phyloP scores from a whole-genome alignment of 139 green algal species.

The Haematococcus lacustris region DNA sequence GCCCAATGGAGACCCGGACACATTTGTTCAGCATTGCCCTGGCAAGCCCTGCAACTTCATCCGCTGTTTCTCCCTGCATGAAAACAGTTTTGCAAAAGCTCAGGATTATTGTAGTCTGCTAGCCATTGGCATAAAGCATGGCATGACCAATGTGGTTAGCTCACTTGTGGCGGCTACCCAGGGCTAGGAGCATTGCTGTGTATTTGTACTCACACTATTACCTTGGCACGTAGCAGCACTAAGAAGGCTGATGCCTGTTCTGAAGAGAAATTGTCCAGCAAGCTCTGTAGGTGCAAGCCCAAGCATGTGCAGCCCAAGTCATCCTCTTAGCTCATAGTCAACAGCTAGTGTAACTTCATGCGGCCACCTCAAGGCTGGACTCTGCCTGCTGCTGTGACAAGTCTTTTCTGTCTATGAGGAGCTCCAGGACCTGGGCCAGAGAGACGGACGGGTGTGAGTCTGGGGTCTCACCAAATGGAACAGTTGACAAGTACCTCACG shows the following conservation, averaged over 20 bases:
- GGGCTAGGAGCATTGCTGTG: too few species aligned
- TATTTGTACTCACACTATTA: too few species aligned
- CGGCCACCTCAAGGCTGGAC: conserved; percentile 11
- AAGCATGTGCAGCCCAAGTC: too few species aligned
- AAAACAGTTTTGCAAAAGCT: too few species aligned
- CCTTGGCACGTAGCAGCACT: conserved; percentile 8
- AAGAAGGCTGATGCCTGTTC: not conserved
- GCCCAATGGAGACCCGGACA: not conserved
- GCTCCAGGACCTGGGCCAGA: not conserved
- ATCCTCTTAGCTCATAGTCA: too few species aligned
- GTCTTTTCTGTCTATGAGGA: not conserved
- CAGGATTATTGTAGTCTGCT: too few species aligned
- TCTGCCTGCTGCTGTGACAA: not conserved
- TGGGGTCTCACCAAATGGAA: too few species aligned
- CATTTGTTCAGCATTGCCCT: conserved; percentile 8
- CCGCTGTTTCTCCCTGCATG: conserved; percentile 20
- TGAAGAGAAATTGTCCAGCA: not conserved
- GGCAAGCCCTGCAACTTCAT: not conserved
- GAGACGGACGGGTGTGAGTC: not conserved
- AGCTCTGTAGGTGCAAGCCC: conserved; percentile 33
- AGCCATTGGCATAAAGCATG: too few species aligned
- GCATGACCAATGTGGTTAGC: too few species aligned
- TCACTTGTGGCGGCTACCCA: too few species aligned
- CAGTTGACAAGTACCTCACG: too few species aligned
- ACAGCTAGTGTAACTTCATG: too few species aligned